Percentiles rank a stretch among this genome's conserved stretches.
Conservation (phyloP, 164 flowering plant genomes). For the Annona squamosa region DNA sequence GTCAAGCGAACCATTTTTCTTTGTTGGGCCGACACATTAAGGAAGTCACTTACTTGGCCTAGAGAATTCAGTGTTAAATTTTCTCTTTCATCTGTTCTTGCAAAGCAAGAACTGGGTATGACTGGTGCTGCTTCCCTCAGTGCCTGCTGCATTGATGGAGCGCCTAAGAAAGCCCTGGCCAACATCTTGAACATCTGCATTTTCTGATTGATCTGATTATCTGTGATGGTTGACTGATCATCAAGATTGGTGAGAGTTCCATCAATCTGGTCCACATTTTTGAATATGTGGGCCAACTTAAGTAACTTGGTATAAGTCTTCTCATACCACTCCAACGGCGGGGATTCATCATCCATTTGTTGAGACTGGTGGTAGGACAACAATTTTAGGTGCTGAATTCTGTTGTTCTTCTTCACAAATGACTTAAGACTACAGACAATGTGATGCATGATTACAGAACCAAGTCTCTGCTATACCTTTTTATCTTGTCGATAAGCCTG, state of each 20-base stretch:
- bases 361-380: slow-evolving; percentile 27
- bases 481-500: background rate
- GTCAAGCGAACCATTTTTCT: slow-evolving; percentile 54
- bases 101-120: slow-evolving; percentile 26
- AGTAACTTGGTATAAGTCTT: slow-evolving; percentile 13
- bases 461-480: background rate
- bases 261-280: slow-evolving; percentile 52
- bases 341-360: slow-evolving; percentile 20
- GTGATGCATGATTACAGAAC: background rate
- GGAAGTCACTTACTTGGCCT: slow-evolving; percentile 45
- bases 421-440: slow-evolving; percentile 6
- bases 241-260: slow-evolving; percentile 45
- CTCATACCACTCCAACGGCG: slow-evolving; percentile 42
- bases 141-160: slow-evolving; percentile 37
- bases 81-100: slow-evolving; percentile 41
- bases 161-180: slow-evolving; percentile 42
- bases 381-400: slow-evolving; percentile 12
- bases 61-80: slow-evolving; percentile 45
- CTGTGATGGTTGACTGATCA: slow-evolving; percentile 30
- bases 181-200: slow-evolving; percentile 52
- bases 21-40: slow-evolving; percentile 58
- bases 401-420: slow-evolving; percentile 8
- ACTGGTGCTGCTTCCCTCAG: slow-evolving; percentile 18
- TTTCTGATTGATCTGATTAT: slow-evolving; percentile 27
- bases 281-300: slow-evolving; percentile 16